Evolutionary conservation across 148 eudicot genomes (phyloP), one percentile per base, ranked within the genome.

Genomic region (Arctostaphylos glauca): DNA sequence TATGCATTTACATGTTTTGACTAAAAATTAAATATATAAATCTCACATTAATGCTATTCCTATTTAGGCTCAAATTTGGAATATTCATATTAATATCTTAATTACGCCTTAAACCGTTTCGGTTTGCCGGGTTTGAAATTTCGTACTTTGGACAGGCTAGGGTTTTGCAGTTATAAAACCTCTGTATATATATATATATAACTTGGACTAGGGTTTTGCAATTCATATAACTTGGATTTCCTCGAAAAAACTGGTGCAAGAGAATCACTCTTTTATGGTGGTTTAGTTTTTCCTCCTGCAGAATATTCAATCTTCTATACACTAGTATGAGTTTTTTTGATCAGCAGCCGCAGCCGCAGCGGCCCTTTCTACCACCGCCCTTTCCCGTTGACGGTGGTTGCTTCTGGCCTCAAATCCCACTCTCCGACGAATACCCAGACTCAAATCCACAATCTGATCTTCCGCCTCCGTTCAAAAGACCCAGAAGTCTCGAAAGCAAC

Each of bases 321-420:
- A 0, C 6, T 31, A 86, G 10, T 38, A 94, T 92, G 98, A 91
- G 94, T 91, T 89, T 78, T 77, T 74, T 91, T 71, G 94, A 92
- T 84, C 84, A 25, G 7, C 60, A 3, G 60, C 38, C 81, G 16
- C 78, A 88, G 15, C 82, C 83, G 60, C 83, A 50, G 12, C 82
- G 84, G 52, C 82, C 84, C 5, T 89, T 81, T 76, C 54, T 81
- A 43, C 87, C 81, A 16, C 84, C 59, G 16, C 87, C 87, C 18
- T 89, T 83, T 58, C 16, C 88, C 78, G 88, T 88, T 9, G 89
- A 88, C 80, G 31, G 74, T 53, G 88, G 85, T 86, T 90, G 86
- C 14, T 88, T 76, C 49, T 90, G 93, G 92, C 88, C 87, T 58
- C 90, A 89, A 83, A 80, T 56, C 68, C 74, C 84, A 2, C 25